Evolutionary conservation across 352 stramenopile genomes (phyloP).

Genomic region (Globisporangium perplexum): DNA sequence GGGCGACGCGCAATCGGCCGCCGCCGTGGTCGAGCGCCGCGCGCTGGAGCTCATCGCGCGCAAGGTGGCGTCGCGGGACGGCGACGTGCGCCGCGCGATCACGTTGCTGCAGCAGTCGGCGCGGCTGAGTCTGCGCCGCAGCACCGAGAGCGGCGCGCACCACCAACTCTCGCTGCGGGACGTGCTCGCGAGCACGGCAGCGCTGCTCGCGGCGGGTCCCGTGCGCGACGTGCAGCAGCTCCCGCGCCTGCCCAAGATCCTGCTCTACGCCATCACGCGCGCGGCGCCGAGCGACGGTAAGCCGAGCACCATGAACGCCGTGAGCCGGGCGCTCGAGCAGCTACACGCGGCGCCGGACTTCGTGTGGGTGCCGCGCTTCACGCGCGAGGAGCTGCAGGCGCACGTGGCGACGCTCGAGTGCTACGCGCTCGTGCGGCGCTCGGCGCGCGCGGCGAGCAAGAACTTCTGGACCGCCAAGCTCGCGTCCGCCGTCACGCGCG

Average conservation of each 20-base stretch:
- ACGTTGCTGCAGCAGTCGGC: slow-evolving; percentile 56
- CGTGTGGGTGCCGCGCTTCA: slow-evolving; percentile 54
- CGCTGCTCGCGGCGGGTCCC: slow-evolving; percentile 31
- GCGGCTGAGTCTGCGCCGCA: slow-evolving; percentile 28
- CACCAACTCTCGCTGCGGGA: slow-evolving; percentile 28
- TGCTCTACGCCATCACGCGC: slow-evolving; percentile 58
- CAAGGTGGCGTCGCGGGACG: slow-evolving; percentile 60
- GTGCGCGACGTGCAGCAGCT: slow-evolving; percentile 56
- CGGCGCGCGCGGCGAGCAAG: slow-evolving; percentile 14
- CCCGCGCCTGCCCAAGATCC: slow-evolving; percentile 54
- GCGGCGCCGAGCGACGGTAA: slow-evolving; percentile 33
- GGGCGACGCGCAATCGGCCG: not conserved
- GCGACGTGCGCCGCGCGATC: slow-evolving; percentile 56
- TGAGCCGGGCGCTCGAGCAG: slow-evolving; percentile 40
- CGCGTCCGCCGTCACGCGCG: slow-evolving; percentile 41
- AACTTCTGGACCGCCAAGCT: slow-evolving; percentile 45
- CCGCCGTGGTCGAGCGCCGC: slow-evolving; percentile 28
- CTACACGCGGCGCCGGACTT: slow-evolving; percentile 28
- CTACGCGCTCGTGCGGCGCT: slow-evolving; percentile 55
- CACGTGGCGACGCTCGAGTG: slow-evolving; percentile 64
- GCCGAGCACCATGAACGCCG: slow-evolving; percentile 33
- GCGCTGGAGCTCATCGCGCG: slow-evolving; percentile 61
- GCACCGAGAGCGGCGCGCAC: not conserved
- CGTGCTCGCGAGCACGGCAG: slow-evolving; percentile 27
- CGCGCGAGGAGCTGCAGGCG: slow-evolving; percentile 50